Base-by-base conservation (phyloP, 768 basidiomycete species). In the Coprinopsis marcescibilis region DNA sequence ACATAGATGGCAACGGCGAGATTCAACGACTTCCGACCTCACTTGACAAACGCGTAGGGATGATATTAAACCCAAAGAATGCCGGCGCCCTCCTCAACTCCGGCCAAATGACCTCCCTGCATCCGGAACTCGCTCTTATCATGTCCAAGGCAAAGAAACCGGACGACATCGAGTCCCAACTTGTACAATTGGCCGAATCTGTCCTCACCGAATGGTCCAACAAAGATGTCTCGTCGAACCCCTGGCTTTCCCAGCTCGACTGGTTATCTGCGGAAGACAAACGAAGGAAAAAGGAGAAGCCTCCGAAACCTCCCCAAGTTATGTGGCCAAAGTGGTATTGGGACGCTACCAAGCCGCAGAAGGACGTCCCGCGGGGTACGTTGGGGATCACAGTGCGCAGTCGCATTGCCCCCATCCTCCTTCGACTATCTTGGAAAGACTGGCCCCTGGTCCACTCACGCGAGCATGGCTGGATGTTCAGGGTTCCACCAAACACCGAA, bases 291-390 rank as follows among this genome's bases (percentile, higher is more conserved):
- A 69, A 67, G 38, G 41, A 56, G 1, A 71, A 69, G 45, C 60
- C 63, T 8, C 35, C 54, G 12, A 77, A 75, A 53, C 66, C 68
- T 3, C 72, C 72, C 10, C 67, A 74, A 0, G 73, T 82, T 0
- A 45, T 71, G n/a, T 97, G 94, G 92, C 95, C 94, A 1, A 88
- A 89, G 60, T 98, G 96, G 96, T 99, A 89, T 59, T 92, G 85
- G 88, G 93, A 97, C 20, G 77, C 90, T 2, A 71, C 84, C 2
- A 81, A 73, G 55, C 89, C 85, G 2, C 85, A 77, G 66, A 83
- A 82, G 60, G 81, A 70, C 48, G 57, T 70, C 46, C 69, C 76
- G 4, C 81, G 81, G 1, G 91, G 85, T 17, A 77, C 81, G 2
- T 74, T 96, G 23, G 91, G 97, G 58, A 68, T 98, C 52, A 92